Evolutionary conservation across 1,284 basidiomycete genomes (phyloP), one percentile per base, ranked within the genome.

Genomic region (Malassezia sympodialis): DNA sequence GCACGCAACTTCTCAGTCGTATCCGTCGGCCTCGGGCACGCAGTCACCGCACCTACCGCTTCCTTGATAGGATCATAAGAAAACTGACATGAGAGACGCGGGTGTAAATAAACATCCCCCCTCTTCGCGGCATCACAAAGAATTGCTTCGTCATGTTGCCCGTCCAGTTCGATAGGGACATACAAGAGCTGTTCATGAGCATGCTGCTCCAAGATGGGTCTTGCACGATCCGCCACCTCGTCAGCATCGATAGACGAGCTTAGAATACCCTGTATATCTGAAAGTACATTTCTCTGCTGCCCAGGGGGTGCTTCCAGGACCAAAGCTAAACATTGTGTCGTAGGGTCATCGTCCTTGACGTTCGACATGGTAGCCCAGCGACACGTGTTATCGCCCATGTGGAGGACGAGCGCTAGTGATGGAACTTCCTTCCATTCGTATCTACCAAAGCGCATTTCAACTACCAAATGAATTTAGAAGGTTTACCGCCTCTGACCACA

Each of bases 401-500:
- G 24, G 28, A 43, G 42, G 26, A 4, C 24, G 42, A 43, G 21
- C 21, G 24, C 26, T 27, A 15, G 42, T n/a, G 26, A n/a, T 27
- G 24, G 10, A 2, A 1, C 8, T 43, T 8, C 26, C 4, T 24
- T 31, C 10, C 44, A 12, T 19, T 24, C 41, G n/a, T 5, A 26
- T 28, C 24, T n/a, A 43, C 41, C 3, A 43, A 23, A 10, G 23
- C 46, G 37, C 10, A 15, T 5, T 39, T 21, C 7, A 2, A 21
- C 19, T 23, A 27, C 56, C 19, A 15, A 27, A 73, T 73, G 70
- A 69, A 74, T 44, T 35, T 72, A 6, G 67, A 66, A 39, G 59
- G 55, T 5, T 54, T 72, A 24, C 67, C 70, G 10, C 70, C 72
- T 28, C 66, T 74, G 46, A 69, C 69, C 4, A 54, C 62, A 21